A percentile compares a stretch with the other conserved stretches of the same genome.
phyloP scores from a whole-genome alignment of 306 rosid species.

The Heteromeles arbutifolia region DNA sequence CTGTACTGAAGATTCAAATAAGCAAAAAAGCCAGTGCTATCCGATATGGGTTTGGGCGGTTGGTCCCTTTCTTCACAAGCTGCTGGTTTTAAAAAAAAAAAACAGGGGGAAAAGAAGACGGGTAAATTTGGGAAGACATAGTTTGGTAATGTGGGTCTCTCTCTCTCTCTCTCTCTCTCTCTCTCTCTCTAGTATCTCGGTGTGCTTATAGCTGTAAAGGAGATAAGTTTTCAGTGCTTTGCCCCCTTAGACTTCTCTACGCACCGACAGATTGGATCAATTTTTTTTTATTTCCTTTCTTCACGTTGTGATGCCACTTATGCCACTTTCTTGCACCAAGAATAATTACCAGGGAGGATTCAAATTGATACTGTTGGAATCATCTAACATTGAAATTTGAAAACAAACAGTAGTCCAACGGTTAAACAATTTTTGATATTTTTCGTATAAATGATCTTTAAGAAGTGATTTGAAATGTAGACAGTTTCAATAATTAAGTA shows the following conservation, averaged over 20 bases:
- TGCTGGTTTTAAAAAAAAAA: not conserved
- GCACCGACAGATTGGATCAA: slow-evolving; percentile 4
- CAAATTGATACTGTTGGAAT: not conserved
- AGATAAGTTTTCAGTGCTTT: slow-evolving; percentile 2
- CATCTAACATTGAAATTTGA: no score
- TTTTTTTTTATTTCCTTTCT: not conserved
- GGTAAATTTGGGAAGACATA: not conserved
- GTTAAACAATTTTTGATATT: not conserved
- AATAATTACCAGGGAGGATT: not conserved
- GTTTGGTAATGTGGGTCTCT: not conserved
- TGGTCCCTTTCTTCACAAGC: slow-evolving; percentile 9
- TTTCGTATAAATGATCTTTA: no score
- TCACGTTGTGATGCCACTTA: not conserved
- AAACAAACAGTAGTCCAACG: not conserved
- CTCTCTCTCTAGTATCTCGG: not conserved
- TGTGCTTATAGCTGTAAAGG: slow-evolving; percentile 26
- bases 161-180: not conserved
- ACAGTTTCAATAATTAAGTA: no score
- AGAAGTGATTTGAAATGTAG: not conserved
- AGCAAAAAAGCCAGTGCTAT: not conserved
- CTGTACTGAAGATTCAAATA: slow-evolving; percentile 6
- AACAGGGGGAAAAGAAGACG: not conserved
- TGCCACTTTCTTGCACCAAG: not conserved
- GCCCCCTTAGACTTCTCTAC: not conserved
- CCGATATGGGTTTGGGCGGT: not conserved